Evolutionary conservation across 2,329 filamentous ascomycete species (phyloP), one percentile per base, ranked within the genome.

Genomic region (Graphium sp.): DNA sequence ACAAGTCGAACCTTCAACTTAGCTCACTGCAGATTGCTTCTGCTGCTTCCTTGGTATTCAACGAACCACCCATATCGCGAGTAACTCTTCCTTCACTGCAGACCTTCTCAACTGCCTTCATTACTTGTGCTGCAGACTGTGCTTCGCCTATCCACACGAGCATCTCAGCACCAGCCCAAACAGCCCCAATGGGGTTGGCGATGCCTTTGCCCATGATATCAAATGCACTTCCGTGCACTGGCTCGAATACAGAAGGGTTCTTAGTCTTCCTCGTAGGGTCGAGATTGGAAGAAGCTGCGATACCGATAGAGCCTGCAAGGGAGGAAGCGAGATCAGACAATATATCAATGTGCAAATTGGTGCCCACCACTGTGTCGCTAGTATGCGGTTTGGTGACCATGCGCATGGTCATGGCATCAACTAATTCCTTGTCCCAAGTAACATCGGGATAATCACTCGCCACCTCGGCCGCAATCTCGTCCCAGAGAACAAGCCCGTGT

Each of bases 401-500:
- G 7, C 50, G 36, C 5, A 41, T 42, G 4, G 52, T 55, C 49
- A 55, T 54, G 12, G 48, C 48, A 33, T 74, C 70, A 5, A 74
- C 69, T 13, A 74, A 52, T 66, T 74, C 73, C 53, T 73, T 74
- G 35, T 74, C 69, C 26, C 59, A 52, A 24, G 53, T 53, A 3
- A 75, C 68, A 36, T 74, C 66, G 0, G 65, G 62, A 37, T 65
- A 75, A 1, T 73, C 66, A 31, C 49, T 55, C 1, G 59, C 56
- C 10, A 74, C 60, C n/a, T 57, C 51, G 2, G 47, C 44, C 1
- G 66, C 66, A 8, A 76, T 55, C 39, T 72, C 62, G 40, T 76
- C 72, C 72, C 72, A 75, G 37, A 76, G 57, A 1, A 76, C 71
- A 67, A 77, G 72, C 0, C 70, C 71, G 37, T 74, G 71, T 2